Evolutionary conservation across 441 rosid genomes (phyloP).

Genomic region (Caryocar brasiliense): DNA sequence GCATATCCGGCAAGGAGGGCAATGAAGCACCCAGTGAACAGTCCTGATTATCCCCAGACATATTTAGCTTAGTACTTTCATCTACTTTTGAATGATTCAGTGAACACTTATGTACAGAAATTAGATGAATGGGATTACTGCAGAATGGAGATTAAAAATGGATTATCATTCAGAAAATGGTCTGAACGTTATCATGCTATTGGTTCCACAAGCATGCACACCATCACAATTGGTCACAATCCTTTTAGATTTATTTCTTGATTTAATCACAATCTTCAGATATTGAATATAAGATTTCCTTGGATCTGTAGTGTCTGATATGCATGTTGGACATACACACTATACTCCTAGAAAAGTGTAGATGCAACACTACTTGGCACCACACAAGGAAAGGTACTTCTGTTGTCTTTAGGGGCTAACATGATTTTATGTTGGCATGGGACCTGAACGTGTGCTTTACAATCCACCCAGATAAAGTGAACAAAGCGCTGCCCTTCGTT

Average conservation of each 20-base stretch:
- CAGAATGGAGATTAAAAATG: too few relatives aligned
- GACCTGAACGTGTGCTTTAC: slow-evolving; percentile 31
- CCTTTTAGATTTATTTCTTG: too few relatives aligned
- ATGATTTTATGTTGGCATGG: slow-evolving; percentile 17
- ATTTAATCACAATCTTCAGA: too few relatives aligned
- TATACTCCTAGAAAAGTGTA: background rate
- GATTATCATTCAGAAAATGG: too few relatives aligned
- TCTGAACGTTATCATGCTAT: too few relatives aligned
- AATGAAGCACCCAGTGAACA: slow-evolving; percentile 81
- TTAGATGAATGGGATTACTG: too few relatives aligned
- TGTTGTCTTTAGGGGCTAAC: background rate
- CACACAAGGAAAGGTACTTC: background rate
- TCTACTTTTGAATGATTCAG: background rate
- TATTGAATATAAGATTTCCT: too few relatives aligned
- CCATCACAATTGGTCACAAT: too few relatives aligned
- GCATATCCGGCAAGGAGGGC: slow-evolving; percentile 82
- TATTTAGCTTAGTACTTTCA: slow-evolving; percentile 3
- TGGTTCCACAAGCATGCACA: too few relatives aligned
- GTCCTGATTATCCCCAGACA: slow-evolving; percentile 38
- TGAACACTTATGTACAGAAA: too few relatives aligned
- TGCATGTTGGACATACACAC: background rate
- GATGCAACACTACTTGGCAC: slow-evolving; percentile 1
- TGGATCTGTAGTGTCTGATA: too few relatives aligned
- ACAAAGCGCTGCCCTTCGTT: slow-evolving; percentile 18
- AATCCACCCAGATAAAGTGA: slow-evolving; percentile 33